These are phyloP conservation scores for Jatropha curcas DNA, from an alignment of 345 rosid genomes.

Conservation along the genomic window DNA sequence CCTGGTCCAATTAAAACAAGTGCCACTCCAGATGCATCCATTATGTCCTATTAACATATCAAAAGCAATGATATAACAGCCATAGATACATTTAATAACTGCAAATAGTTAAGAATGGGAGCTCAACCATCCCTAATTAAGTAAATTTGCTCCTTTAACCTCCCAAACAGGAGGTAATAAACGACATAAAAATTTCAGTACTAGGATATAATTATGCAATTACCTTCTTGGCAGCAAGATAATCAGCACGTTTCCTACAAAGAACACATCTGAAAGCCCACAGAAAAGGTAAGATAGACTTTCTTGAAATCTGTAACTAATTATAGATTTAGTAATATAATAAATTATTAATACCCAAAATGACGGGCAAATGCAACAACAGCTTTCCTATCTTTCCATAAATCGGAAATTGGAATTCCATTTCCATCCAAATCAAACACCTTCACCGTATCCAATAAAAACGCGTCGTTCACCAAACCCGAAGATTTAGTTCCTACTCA, in stretches of 20 bases:
- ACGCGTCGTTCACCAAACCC: slow-evolving; percentile 31
- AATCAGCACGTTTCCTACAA: slow-evolving; percentile 86
- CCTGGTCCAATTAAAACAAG: slow-evolving; percentile 89
- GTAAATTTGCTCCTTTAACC: too few species aligned
- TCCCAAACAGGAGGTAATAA: too few species aligned
- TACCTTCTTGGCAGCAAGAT: slow-evolving; percentile 85
- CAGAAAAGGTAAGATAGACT: background rate
- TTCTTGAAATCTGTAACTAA: background rate
- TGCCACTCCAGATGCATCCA: slow-evolving; percentile 79
- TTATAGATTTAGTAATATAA: background rate
- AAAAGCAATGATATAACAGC: slow-evolving; percentile 12
- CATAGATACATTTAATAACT: too few species aligned
- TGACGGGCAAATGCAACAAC: slow-evolving; percentile 93
- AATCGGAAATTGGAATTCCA: slow-evolving; percentile 64
- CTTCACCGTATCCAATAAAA: slow-evolving; percentile 52
- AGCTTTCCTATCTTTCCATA: slow-evolving; percentile 83
- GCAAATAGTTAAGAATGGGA: background rate
- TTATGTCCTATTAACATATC: slow-evolving; percentile 51
- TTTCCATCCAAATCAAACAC: slow-evolving; percentile 69
- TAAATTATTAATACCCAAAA: slow-evolving; percentile 91
- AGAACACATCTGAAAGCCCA: slow-evolving; percentile 67
- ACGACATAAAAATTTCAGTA: background rate
- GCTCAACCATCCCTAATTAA: background rate
- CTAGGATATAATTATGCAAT: background rate
- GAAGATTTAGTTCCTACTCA: slow-evolving; percentile 42